Evolutionary conservation across 2,329 filamentous ascomycete genomes (phyloP).

Genomic region (Pyrenochaeta sp.): DNA sequence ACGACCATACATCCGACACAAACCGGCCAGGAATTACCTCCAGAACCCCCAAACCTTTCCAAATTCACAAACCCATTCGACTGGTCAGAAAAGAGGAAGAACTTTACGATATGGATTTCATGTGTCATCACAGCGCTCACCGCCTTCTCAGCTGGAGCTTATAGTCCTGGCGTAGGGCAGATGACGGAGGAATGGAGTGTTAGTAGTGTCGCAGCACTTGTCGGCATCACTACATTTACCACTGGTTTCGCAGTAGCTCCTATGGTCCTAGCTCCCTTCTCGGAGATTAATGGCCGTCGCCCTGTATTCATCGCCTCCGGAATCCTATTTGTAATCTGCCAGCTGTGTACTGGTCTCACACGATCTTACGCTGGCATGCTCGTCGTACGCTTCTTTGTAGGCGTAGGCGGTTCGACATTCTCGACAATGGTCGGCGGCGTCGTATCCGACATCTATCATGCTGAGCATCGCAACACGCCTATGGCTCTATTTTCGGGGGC

Average conservation of each 20-base stretch:
- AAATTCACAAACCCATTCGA: constrained; percentile 74
- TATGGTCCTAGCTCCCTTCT: constrained; percentile 88
- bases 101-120: constrained; percentile 74
- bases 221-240: constrained; percentile 84
- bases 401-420: constrained; percentile 79
- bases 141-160: constrained; percentile 82
- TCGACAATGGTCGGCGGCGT: constrained; percentile 94
- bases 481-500: constrained; percentile 89
- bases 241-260: constrained; percentile 78
- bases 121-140: constrained; percentile 79
- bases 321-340: constrained; percentile 73
- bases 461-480: constrained; percentile 81
- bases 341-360: constrained; percentile 77
- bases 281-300: constrained; percentile 85
- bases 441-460: constrained; percentile 83
- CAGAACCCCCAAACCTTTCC: constrained; percentile 70
- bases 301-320: constrained; percentile 82
- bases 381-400: constrained; percentile 76
- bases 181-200: constrained; percentile 73
- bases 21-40: constrained; percentile 53
- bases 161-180: constrained; percentile 72
- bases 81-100: constrained; percentile 76
- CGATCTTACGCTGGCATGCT: constrained; percentile 76
- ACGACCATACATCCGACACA: constrained; percentile 46
- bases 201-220: constrained; percentile 70